These are phyloP conservation scores for Calonectria naviculata DNA, from an alignment of 2,329 filamentous ascomycete species.

Conservation along the genomic window DNA sequence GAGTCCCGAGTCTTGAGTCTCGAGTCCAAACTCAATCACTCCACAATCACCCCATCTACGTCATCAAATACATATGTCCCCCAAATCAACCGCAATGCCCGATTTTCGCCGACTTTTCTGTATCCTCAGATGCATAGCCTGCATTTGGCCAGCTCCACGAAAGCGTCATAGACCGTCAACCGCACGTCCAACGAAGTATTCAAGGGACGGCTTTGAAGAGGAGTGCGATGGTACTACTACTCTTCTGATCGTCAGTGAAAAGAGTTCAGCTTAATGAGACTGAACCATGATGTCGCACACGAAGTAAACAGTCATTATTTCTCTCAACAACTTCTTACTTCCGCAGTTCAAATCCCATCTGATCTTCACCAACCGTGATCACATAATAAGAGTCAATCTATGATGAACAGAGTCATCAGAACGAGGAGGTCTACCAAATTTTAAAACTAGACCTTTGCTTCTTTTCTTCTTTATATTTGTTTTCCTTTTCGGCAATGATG, in stretches of 20 bases:
- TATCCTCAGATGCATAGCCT: not conserved
- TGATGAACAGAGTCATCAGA: no score
- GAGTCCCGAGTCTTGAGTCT: not conserved
- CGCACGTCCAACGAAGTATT: not conserved
- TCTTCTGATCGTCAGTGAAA: not conserved
- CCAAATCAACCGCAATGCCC: not conserved
- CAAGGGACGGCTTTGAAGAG: not conserved
- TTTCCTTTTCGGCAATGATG: no score
- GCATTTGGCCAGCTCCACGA: not conserved
- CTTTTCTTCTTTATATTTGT: no score
- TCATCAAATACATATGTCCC: not conserved
- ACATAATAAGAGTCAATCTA: no score
- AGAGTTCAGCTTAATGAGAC: not conserved
- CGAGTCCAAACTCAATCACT: not conserved
- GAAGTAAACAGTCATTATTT: no score
- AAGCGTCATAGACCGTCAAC: not conserved
- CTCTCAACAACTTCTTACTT: no score
- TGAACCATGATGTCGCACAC: no score
- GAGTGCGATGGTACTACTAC: not conserved
- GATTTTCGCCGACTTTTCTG: not conserved
- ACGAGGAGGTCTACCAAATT: no score
- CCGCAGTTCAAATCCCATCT: no score
- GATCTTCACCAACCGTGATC: no score
- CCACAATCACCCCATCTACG: not conserved
- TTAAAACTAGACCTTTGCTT: no score